Evolutionary conservation across 169 alveolate species (phyloP).

Genomic region (Pseudocohnilembus persalinus): DNA sequence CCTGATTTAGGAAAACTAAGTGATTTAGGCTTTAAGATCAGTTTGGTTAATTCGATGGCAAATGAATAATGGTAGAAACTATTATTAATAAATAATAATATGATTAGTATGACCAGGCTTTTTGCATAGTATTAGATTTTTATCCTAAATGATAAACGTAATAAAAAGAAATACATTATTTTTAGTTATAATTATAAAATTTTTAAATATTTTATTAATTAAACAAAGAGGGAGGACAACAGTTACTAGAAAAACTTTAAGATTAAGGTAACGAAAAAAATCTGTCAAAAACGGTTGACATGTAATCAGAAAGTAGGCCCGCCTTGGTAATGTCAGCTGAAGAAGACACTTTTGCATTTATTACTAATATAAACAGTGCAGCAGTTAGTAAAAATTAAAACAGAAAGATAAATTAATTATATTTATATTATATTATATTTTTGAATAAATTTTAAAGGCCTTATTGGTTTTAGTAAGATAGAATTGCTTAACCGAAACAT

Average conservation of each 20-base stretch:
- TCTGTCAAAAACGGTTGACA: constrained; percentile 17
- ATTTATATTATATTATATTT: too few species aligned
- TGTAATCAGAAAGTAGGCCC: constrained; percentile 54
- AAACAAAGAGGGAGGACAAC: constrained; percentile 43
- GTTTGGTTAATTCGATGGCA: constrained; percentile 46
- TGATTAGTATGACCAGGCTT: constrained; percentile 44
- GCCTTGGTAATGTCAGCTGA: constrained; percentile 59
- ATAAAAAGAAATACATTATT: constrained; percentile 55
- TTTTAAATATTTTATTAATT: constrained; percentile 29
- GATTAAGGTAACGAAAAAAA: not conserved
- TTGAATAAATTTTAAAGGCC: not conserved
- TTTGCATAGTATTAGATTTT: constrained; percentile 49
- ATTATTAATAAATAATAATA: constrained; percentile 58
- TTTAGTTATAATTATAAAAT: constrained; percentile 49
- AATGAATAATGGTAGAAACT: constrained; percentile 57
- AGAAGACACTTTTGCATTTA: constrained; percentile 58
- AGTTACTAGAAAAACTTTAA: constrained; percentile 23
- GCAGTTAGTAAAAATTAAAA: constrained; percentile 23
- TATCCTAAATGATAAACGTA: constrained; percentile 53
- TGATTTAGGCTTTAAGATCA: constrained; percentile 64
- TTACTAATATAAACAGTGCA: constrained; percentile 51
- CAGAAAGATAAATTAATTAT: too few species aligned
- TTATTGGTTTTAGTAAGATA: constrained; percentile 55
- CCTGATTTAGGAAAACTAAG: constrained; percentile 53
- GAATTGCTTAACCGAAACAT: constrained; percentile 58